Evolutionary conservation across 2,329 filamentous ascomycete genomes (phyloP).

Genomic region (Stagonosporopsis tanaceti): DNA sequence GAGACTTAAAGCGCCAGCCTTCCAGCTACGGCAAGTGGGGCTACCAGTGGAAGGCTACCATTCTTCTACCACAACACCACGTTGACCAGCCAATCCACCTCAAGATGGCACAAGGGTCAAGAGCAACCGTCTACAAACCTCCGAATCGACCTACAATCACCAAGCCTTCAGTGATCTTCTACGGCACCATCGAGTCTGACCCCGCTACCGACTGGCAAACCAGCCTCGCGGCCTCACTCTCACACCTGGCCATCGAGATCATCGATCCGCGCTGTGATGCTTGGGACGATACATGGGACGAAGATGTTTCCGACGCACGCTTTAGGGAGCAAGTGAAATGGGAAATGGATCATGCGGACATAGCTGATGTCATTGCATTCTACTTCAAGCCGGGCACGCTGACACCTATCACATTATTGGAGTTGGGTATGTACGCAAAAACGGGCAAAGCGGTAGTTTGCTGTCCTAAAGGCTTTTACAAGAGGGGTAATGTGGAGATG

Average conservation of each 20-base stretch:
- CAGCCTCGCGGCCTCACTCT: conserved; percentile 49
- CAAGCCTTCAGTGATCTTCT: conserved; percentile 62
- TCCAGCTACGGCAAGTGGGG: conserved; percentile 6
- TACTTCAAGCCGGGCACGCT: conserved; percentile 62
- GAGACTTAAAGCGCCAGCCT: too few relatives aligned
- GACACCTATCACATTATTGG: conserved; percentile 66
- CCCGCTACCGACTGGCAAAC: conserved; percentile 60
- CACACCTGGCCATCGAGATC: conserved; percentile 60
- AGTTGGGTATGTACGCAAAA: conserved; percentile 64
- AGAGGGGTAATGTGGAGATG: conserved; percentile 68
- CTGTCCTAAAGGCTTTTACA: conserved; percentile 62
- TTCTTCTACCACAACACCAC: background rate
- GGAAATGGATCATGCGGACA: conserved; percentile 67
- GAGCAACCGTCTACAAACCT: conserved; percentile 34
- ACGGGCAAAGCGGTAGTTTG: conserved; percentile 60
- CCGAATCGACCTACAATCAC: conserved; percentile 26
- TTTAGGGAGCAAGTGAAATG: conserved; percentile 68
- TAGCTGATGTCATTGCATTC: conserved; percentile 64
- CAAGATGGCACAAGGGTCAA: conserved; percentile 25
- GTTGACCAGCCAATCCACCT: background rate
- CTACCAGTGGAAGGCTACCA: conserved; percentile 1
- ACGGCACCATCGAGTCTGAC: conserved; percentile 60
- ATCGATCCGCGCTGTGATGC: conserved; percentile 65
- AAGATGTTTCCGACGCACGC: conserved; percentile 58
- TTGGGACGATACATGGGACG: conserved; percentile 66